These are phyloP conservation scores for Salix exigua DNA, from an alignment of 345 rosid species.

Conservation along the genomic window DNA sequence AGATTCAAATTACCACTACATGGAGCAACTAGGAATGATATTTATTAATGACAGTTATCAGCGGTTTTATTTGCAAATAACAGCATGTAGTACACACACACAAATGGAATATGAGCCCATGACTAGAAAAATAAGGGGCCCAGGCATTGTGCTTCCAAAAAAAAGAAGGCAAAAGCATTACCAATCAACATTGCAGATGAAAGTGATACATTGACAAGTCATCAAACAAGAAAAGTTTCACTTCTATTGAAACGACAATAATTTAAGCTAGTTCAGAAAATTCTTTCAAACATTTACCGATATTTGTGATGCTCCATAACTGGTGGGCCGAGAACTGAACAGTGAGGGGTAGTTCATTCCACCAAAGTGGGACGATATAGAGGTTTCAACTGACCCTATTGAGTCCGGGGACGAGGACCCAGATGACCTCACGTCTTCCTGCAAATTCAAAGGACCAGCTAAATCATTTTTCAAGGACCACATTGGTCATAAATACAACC, in stretches of 20 bases:
- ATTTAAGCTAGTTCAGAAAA: neutral
- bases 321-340: slow-evolving; percentile 82
- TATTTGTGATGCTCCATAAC: slow-evolving; percentile 49
- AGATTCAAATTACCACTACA: neutral
- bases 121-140: neutral
- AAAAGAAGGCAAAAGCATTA: neutral
- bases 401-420: slow-evolving; percentile 98
- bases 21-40: neutral
- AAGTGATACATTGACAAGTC: neutral
- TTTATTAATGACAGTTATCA: neutral
- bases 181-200: neutral
- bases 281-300: slow-evolving; percentile 38
- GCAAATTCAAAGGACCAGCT: slow-evolving; percentile 20
- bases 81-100: neutral
- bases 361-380: slow-evolving; percentile 97
- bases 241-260: neutral
- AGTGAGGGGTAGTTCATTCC: slow-evolving; percentile 96
- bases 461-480: neutral
- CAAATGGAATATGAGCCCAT: neutral
- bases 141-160: neutral
- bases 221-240: neutral
- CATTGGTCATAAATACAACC: neutral
- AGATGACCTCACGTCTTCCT: slow-evolving; percentile 94
- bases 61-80: neutral
- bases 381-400: slow-evolving; percentile 88